Conservation (phyloP, 208 protist genomes). For the Trypanosoma cruzi region DNA sequence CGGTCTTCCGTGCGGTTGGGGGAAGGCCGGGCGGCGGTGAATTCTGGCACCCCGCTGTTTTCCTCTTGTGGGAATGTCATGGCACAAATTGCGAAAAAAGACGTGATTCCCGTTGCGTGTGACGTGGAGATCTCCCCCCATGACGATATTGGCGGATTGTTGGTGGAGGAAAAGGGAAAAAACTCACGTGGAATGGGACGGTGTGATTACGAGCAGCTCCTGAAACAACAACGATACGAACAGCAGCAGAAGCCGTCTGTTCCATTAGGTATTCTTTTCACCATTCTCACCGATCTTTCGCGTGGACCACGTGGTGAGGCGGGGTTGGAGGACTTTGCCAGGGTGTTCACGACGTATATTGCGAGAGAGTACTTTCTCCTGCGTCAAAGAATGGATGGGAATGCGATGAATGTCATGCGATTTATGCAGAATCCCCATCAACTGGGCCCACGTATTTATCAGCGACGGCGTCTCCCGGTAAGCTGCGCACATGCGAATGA, state of each 20-base stretch:
- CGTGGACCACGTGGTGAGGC: slow-evolving; percentile 22
- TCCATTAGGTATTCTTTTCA: slow-evolving; percentile 37
- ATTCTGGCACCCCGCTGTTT: slow-evolving; percentile 7
- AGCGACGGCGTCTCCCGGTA: slow-evolving; percentile 43
- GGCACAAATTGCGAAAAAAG: slow-evolving; percentile 11
- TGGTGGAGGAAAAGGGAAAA: background rate
- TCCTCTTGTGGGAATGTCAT: slow-evolving; percentile 13
- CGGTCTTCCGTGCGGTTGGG: slow-evolving; percentile 23
- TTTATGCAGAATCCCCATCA: slow-evolving; percentile 10
- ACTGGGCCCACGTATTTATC: slow-evolving; percentile 14
- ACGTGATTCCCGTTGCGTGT: background rate
- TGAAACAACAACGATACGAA: slow-evolving; percentile 7
- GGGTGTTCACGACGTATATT: slow-evolving; percentile 58
- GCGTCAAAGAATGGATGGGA: slow-evolving; percentile 50
- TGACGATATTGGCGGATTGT: slow-evolving; percentile 29
- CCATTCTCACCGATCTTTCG: slow-evolving; percentile 34
- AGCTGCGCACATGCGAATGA: slow-evolving; percentile 33
- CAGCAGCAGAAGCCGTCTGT: background rate
- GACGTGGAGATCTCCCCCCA: slow-evolving; percentile 24
- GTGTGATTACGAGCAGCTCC: background rate
- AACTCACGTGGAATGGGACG: background rate
- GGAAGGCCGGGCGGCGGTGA: background rate
- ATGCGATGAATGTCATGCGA: slow-evolving; percentile 41
- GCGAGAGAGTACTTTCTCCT: slow-evolving; percentile 70
- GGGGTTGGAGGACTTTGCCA: slow-evolving; percentile 41